Percentiles rank a stretch among this genome's conserved stretches.
Conservation (phyloP, 306 rosid genomes). For the Quercus wislizeni region DNA sequence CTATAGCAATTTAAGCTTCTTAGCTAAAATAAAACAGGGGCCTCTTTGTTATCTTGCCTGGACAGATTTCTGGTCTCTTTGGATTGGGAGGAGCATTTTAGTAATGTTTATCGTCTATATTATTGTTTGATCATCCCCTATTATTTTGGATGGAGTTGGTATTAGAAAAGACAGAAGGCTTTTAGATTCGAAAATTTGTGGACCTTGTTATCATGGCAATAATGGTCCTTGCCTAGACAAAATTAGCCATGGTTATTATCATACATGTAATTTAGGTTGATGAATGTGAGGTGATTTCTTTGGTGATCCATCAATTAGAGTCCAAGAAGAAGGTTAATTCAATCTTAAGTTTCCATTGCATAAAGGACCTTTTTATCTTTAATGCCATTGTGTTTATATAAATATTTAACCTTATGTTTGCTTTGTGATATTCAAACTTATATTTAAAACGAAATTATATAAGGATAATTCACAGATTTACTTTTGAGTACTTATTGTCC, state of each 20-base stretch:
- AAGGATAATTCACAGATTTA: background rate
- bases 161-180: no score
- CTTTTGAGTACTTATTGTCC: background rate
- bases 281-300: background rate
- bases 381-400: background rate
- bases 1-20: no score
- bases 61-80: no score
- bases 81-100: no score
- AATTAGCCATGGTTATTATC: slow-evolving; percentile 14
- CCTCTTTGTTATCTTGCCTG: no score
- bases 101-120: no score
- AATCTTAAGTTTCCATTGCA: background rate
- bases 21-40: no score
- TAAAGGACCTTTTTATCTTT: background rate
- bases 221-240: background rate
- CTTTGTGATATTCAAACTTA: background rate
- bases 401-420: background rate
- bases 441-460: background rate
- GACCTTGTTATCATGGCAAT: no score
- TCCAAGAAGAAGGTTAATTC: background rate
- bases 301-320: background rate
- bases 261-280: slow-evolving; percentile 7
- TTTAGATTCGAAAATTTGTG: no score
- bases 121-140: no score
- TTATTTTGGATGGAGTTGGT: no score